Evolutionary conservation across 768 basidiomycete species (phyloP).

Genomic region (Phaeotremella fagi): DNA sequence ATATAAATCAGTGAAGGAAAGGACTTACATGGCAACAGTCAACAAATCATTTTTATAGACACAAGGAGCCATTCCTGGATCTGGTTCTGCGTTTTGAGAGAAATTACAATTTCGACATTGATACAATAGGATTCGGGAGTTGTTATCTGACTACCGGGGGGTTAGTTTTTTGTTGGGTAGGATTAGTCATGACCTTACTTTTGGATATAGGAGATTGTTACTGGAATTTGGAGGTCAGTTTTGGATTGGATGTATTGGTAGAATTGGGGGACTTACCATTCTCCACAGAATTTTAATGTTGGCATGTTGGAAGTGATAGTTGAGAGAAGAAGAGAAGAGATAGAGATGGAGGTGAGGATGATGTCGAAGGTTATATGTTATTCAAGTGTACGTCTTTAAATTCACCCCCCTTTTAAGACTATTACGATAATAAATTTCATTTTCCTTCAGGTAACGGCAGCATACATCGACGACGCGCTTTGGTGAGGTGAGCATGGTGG

Average conservation of each 20-base stretch:
- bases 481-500: too few relatives aligned
- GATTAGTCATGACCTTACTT: slow-evolving; percentile 24
- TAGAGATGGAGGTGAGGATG: not conserved
- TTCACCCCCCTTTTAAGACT: too few relatives aligned
- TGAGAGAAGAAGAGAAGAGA: not conserved
- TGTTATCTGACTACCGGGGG: slow-evolving; percentile 66
- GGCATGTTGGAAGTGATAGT: slow-evolving; percentile 21
- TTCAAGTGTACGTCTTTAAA: too few relatives aligned
- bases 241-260: not conserved
- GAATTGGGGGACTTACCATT: slow-evolving; percentile 53
- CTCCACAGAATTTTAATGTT: slow-evolving; percentile 79
- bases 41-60: slow-evolving; percentile 91
- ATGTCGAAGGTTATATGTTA: too few relatives aligned
- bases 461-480: too few relatives aligned
- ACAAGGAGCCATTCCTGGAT: slow-evolving; percentile 64
- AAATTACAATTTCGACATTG: slow-evolving; percentile 85
- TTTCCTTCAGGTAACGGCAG: too few relatives aligned
- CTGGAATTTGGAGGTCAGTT: slow-evolving; percentile 42
- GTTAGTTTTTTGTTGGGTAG: not conserved
- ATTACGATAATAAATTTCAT: too few relatives aligned
- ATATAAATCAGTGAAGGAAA: not conserved
- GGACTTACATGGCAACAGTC: slow-evolving; percentile 78
- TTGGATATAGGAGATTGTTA: slow-evolving; percentile 87
- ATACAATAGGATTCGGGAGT: slow-evolving; percentile 79
- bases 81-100: slow-evolving; percentile 62